These are phyloP conservation scores for Pythium monospermum DNA, from an alignment of 352 stramenopile species.

Conservation along the genomic window DNA sequence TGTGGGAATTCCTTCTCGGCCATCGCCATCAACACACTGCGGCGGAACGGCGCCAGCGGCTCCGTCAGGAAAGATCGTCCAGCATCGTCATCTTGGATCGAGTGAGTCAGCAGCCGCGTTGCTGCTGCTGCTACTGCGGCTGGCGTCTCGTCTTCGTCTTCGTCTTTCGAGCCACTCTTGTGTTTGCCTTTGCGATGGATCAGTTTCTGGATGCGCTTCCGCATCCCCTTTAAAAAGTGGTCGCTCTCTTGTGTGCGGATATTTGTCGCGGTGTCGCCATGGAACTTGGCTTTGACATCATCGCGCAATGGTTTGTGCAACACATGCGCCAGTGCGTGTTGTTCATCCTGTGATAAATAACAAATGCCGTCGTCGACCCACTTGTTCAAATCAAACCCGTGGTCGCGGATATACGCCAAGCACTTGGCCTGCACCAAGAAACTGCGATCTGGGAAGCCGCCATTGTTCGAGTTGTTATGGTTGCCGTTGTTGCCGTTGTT, in stretches of 20 bases:
- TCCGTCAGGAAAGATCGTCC: slow-evolving; percentile 48
- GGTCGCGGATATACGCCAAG: slow-evolving; percentile 66
- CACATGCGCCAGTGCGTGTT: slow-evolving; percentile 10
- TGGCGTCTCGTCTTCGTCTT: background rate
- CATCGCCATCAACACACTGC: slow-evolving; percentile 48
- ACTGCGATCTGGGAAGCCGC: slow-evolving; percentile 33
- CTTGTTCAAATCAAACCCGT: slow-evolving; percentile 74
- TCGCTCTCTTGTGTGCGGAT: slow-evolving; percentile 18
- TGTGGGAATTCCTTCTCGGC: slow-evolving; percentile 37
- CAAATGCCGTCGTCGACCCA: slow-evolving; percentile 73
- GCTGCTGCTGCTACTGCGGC: too few relatives aligned
- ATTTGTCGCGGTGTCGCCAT: slow-evolving; percentile 2
- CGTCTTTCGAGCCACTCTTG: background rate
- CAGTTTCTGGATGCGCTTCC: slow-evolving; percentile 2
- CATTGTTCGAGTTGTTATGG: slow-evolving; percentile 1
- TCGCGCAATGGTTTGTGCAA: slow-evolving; percentile 12
- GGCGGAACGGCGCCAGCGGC: slow-evolving; percentile 56
- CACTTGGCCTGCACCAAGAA: slow-evolving; percentile 74
- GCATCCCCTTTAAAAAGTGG: slow-evolving; percentile 14
- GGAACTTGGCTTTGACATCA: slow-evolving; percentile 17
- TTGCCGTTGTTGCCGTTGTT: slow-evolving; percentile 1
- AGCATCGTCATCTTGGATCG: slow-evolving; percentile 9
- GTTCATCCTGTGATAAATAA: slow-evolving; percentile 62
- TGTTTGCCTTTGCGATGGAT: too few relatives aligned
- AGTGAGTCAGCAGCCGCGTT: too few relatives aligned